phyloP scores from a whole-genome alignment of 768 basidiomycete genomes.

The Epithele typhae region DNA sequence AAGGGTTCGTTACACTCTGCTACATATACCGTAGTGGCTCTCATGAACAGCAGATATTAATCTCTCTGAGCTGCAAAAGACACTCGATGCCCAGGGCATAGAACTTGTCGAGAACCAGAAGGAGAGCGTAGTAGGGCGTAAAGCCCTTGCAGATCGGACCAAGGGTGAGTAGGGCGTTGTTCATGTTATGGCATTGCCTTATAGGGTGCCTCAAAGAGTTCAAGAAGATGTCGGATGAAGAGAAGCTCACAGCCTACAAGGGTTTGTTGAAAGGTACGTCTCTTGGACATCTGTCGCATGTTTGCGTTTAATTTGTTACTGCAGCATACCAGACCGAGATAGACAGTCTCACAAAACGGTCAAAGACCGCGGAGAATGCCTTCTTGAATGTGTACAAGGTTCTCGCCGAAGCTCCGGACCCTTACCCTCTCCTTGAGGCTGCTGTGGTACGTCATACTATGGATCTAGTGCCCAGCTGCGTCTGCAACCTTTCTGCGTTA shows the following conservation, averaged over 20 bases:
- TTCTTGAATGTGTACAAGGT: slow-evolving; percentile 98
- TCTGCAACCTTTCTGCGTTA: slow-evolving; percentile 23
- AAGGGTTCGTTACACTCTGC: slow-evolving; percentile 50
- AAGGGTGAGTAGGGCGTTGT: slow-evolving; percentile 57
- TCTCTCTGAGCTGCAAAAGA: slow-evolving; percentile 87
- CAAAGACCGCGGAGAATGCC: slow-evolving; percentile 88
- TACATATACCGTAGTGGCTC: background rate
- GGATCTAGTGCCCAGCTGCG: background rate
- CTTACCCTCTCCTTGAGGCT: slow-evolving; percentile 92
- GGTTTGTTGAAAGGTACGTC: slow-evolving; percentile 76
- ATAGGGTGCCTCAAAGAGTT: slow-evolving; percentile 57
- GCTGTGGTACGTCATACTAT: slow-evolving; percentile 67
- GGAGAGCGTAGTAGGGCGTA: slow-evolving; percentile 91
- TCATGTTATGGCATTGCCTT: background rate
- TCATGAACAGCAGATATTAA: slow-evolving; percentile 61
- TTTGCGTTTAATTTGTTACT: background rate
- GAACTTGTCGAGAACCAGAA: slow-evolving; percentile 99
- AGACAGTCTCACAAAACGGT: slow-evolving; percentile 89
- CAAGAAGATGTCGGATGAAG: slow-evolving; percentile 89
- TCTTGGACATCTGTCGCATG: too few species aligned
- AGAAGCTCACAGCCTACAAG: slow-evolving; percentile 87
- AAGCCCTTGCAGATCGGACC: slow-evolving; percentile 91
- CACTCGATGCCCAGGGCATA: slow-evolving; percentile 86
- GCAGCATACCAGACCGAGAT: slow-evolving; percentile 95
- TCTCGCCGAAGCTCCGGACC: slow-evolving; percentile 94